These are phyloP conservation scores for Przewalskia tangutica DNA, from an alignment of 257 asterid species.

Conservation along the genomic window DNA sequence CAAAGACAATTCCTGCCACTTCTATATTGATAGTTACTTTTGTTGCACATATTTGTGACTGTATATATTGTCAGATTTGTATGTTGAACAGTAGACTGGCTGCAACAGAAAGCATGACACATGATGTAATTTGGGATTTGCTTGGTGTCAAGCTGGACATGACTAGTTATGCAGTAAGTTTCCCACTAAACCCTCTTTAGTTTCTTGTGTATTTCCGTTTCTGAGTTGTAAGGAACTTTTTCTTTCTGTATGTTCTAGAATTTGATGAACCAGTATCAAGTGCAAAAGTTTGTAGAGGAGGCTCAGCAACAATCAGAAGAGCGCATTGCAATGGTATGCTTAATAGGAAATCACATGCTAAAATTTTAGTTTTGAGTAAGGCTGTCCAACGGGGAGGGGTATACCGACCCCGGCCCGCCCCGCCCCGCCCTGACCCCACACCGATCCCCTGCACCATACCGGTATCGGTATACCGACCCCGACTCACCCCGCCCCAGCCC, in stretches of 20 bases:
- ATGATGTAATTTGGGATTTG: slow-evolving; percentile 85
- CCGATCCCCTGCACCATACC: too few relatives aligned
- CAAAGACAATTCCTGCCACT: background rate
- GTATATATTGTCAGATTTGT: slow-evolving; percentile 45
- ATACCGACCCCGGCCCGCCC: too few relatives aligned
- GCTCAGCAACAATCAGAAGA: slow-evolving; percentile 59
- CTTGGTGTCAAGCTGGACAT: slow-evolving; percentile 85
- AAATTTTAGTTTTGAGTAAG: background rate
- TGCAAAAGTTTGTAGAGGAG: slow-evolving; percentile 64
- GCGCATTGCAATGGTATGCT: slow-evolving; percentile 44
- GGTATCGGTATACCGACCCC: too few relatives aligned
- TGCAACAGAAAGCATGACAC: too few relatives aligned
- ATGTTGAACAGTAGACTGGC: slow-evolving; percentile 69
- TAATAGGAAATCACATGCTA: background rate
- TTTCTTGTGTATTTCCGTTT: background rate
- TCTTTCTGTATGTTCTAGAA: slow-evolving; percentile 30
- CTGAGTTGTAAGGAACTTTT: background rate
- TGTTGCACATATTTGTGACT: background rate
- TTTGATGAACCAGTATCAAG: slow-evolving; percentile 59
- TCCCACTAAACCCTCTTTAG: background rate
- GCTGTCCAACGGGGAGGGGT: too few relatives aligned
- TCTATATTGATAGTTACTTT: background rate
- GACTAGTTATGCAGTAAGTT: slow-evolving; percentile 71
- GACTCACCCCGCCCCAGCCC: too few relatives aligned
- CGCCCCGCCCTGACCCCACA: too few relatives aligned